phyloP scores from a whole-genome alignment of 495 filamentous ascomycete genomes.

The Talaromyces wortmannii region DNA sequence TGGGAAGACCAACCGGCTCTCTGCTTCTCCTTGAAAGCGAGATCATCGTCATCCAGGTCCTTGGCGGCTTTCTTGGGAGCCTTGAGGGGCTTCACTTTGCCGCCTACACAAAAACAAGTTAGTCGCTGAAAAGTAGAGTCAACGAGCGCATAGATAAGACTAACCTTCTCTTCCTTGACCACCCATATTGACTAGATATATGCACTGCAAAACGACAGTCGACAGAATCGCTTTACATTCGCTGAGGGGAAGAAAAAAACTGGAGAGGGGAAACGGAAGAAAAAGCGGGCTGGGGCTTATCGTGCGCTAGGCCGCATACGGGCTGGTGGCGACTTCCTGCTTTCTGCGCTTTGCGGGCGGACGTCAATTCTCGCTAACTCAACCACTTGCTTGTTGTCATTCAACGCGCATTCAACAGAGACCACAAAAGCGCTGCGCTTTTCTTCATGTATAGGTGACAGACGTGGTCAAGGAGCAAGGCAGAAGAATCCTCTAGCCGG shows the following conservation, averaged over 20 bases:
- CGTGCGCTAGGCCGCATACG: not conserved
- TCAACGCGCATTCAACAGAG: not conserved
- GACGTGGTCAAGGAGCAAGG: constrained; percentile 4
- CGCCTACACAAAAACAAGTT: constrained; percentile 42
- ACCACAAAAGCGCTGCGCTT: not conserved
- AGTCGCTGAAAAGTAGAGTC: not conserved
- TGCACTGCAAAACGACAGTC: not conserved
- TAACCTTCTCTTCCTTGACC: constrained; percentile 61
- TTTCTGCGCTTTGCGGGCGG: no score
- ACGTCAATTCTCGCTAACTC: not conserved
- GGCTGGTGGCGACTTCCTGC: no score
- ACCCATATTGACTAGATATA: constrained; percentile 45
- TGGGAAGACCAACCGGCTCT: constrained; percentile 50
- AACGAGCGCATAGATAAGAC: constrained; percentile 6
- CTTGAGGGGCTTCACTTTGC: constrained; percentile 83
- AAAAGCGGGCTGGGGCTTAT: constrained; percentile 4
- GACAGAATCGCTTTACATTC: constrained; percentile 3
- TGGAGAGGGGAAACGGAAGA: constrained; percentile 6
- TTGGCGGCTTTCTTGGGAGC: constrained; percentile 69
- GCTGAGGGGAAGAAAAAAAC: constrained; percentile 16
- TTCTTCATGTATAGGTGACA: constrained; percentile 3
- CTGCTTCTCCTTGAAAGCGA: constrained; percentile 69
- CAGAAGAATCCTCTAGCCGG: constrained; percentile 27
- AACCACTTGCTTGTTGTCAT: not conserved
- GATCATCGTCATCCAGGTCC: constrained; percentile 70